Evolutionary conservation across 257 asterid genomes (phyloP).

Genomic region (Fraxinus anomala): DNA sequence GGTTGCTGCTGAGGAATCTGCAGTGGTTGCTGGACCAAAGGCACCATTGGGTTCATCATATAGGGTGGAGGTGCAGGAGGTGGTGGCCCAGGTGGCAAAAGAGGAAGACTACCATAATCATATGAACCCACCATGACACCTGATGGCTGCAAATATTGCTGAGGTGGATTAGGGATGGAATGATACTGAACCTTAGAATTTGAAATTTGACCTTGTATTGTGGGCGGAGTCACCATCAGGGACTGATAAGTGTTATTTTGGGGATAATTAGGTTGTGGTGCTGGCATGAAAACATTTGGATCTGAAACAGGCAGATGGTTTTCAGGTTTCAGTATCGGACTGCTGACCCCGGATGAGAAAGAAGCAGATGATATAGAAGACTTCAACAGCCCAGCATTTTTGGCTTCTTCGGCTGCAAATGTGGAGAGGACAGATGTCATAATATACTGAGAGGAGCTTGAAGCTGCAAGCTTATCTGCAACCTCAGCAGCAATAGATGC

Average conservation of each 20-base stretch:
- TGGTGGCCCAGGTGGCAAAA: constrained; percentile 53
- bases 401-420: constrained; percentile 89
- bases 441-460: constrained; percentile 83
- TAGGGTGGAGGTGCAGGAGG: constrained; percentile 59
- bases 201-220: constrained; percentile 43
- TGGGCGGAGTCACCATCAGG: constrained; percentile 33
- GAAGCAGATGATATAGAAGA: constrained; percentile 51
- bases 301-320: constrained; percentile 37
- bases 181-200: constrained; percentile 60
- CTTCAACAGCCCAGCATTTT: constrained; percentile 60
- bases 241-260: constrained; percentile 52
- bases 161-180: constrained; percentile 47
- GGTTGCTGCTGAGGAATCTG: constrained; percentile 34
- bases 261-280: constrained; percentile 37
- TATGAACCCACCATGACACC: constrained; percentile 52
- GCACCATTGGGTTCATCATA: constrained; percentile 59
- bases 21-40: constrained; percentile 27
- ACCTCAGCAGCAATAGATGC: constrained; percentile 88
- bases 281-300: constrained; percentile 40
- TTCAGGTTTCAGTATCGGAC: constrained; percentile 38
- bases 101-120: constrained; percentile 48
- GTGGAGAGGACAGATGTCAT: constrained; percentile 88
- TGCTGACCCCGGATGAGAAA: constrained; percentile 36
- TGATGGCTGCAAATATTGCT: constrained; percentile 70
- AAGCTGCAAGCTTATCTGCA: constrained; percentile 85